Conservation (phyloP, 1,284 basidiomycete species). For the Wolfiporia cocos region DNA sequence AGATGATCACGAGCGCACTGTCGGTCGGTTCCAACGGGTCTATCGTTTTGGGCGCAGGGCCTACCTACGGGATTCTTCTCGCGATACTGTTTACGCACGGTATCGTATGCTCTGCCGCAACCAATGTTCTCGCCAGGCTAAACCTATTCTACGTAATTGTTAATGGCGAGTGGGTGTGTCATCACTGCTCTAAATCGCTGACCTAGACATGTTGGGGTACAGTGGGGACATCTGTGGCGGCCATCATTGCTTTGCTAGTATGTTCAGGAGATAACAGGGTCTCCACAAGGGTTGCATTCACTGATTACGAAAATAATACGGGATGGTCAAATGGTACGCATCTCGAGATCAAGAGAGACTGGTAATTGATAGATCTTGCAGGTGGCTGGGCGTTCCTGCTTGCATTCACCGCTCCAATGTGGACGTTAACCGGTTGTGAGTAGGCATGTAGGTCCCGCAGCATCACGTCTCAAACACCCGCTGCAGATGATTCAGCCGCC, state of each 20-base stretch:
- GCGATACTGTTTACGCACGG: conserved; percentile 60
- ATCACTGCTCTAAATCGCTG: background rate
- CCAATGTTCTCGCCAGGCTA: conserved; percentile 55
- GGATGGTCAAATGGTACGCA: conserved; percentile 54
- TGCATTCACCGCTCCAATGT: conserved; percentile 72
- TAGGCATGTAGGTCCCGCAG: background rate
- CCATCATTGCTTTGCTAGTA: conserved; percentile 54
- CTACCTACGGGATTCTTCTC: conserved; percentile 61
- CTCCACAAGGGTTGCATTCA: conserved; percentile 65
- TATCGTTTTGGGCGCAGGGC: conserved; percentile 45
- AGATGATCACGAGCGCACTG: conserved; percentile 73
- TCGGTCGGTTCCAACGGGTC: conserved; percentile 52
- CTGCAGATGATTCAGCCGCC: conserved; percentile 68
- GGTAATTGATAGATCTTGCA: too few species aligned
- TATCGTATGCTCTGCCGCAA: conserved; percentile 66
- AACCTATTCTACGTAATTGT: conserved; percentile 64
- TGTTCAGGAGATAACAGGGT: conserved; percentile 50
- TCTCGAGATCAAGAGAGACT: background rate
- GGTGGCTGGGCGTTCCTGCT: conserved; percentile 72
- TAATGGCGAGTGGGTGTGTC: conserved; percentile 37
- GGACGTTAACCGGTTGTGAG: conserved; percentile 74
- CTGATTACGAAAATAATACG: conserved; percentile 65
- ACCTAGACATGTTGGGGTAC: background rate
- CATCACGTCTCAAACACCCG: background rate
- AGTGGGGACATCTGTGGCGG: conserved; percentile 41